phyloP scores from a whole-genome alignment of 192 early-diverging fungal species.

The Mortierella antarctica region DNA sequence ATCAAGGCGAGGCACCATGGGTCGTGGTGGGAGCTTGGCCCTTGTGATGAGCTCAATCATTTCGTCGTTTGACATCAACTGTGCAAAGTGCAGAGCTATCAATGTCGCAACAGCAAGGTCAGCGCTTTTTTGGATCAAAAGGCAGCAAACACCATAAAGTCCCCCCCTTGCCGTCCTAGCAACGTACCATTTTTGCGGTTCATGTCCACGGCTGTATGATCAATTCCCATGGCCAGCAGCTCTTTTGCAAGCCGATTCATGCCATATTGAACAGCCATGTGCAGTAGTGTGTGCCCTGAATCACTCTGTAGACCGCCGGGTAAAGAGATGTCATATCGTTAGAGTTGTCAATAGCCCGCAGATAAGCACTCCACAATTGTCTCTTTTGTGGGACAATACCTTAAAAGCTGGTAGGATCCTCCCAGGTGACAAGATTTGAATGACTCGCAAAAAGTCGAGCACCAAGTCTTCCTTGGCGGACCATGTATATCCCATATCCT shows the following conservation, averaged over 20 bases:
- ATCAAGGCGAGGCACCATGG: slow-evolving; percentile 26
- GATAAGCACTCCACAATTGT: too few relatives aligned
- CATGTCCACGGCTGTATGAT: slow-evolving; percentile 38
- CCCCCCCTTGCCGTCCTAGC: neutral
- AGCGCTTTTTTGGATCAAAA: too few relatives aligned
- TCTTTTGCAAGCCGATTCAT: slow-evolving; percentile 29
- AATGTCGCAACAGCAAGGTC: neutral
- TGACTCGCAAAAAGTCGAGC: slow-evolving; percentile 35
- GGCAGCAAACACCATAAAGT: too few relatives aligned
- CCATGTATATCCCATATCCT: slow-evolving; percentile 23
- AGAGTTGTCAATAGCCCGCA: too few relatives aligned
- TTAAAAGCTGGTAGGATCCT: slow-evolving; percentile 30
- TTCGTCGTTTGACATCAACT: neutral
- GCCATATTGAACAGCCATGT: slow-evolving; percentile 25
- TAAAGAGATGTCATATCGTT: too few relatives aligned
- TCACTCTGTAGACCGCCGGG: slow-evolving; percentile 11
- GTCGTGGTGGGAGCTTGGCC: slow-evolving; percentile 30
- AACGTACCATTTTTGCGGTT: slow-evolving; percentile 40
- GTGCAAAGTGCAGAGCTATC: slow-evolving; percentile 19
- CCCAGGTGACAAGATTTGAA: slow-evolving; percentile 36
- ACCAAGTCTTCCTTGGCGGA: slow-evolving; percentile 26
- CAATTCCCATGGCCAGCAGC: slow-evolving; percentile 37
- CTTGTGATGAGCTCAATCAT: slow-evolving; percentile 9
- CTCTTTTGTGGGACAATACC: slow-evolving; percentile 1
- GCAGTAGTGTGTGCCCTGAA: slow-evolving; percentile 29